Evolutionary conservation across 2,329 filamentous ascomycete species (phyloP).

Genomic region (Ustulina deusta): DNA sequence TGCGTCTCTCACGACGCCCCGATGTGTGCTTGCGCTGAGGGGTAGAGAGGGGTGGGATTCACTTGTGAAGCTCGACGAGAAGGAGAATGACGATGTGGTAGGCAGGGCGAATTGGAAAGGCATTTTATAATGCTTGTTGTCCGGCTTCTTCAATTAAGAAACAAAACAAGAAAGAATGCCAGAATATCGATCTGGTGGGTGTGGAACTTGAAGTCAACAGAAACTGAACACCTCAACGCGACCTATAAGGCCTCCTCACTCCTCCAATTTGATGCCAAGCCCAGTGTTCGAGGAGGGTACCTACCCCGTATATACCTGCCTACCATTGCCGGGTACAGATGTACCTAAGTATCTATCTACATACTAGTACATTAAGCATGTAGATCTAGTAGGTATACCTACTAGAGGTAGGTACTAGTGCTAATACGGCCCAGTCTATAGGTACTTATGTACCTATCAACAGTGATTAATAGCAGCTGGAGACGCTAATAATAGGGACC

Average conservation of each 20-base stretch:
- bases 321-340: neutral
- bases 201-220: neutral
- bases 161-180: neutral
- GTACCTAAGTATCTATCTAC: too few species aligned
- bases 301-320: too few species aligned
- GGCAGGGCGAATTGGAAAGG: slow-evolving; percentile 90
- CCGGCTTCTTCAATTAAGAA: neutral
- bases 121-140: slow-evolving; percentile 64
- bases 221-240: neutral
- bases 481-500: slow-evolving; percentile 29
- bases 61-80: slow-evolving; percentile 80
- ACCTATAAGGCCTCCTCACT: too few species aligned
- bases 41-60: slow-evolving; percentile 91
- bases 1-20: slow-evolving; percentile 83
- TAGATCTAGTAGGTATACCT: too few species aligned
- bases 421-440: too few species aligned
- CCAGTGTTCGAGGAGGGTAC: neutral
- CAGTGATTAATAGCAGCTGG: neutral
- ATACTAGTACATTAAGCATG: too few species aligned
- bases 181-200: neutral
- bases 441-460: too few species aligned
- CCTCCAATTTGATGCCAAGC: slow-evolving; percentile 11
- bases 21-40: slow-evolving; percentile 82
- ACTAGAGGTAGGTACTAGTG: too few species aligned
- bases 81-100: slow-evolving; percentile 88